Percentiles rank a stretch among this genome's conserved stretches.
phyloP scores from a whole-genome alignment of 805 yeast species.

The Pichia pseudocactophila region DNA sequence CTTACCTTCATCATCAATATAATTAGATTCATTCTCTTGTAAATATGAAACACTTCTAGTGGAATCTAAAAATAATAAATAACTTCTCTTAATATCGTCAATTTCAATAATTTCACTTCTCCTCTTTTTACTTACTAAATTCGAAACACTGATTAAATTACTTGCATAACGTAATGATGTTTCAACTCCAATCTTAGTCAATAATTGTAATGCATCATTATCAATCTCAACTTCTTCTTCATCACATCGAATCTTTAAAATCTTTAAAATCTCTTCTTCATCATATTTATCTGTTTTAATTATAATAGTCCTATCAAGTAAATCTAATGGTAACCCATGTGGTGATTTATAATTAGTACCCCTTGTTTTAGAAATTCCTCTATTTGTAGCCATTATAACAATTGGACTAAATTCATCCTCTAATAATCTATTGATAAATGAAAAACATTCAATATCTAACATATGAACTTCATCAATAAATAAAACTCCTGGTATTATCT shows the following conservation, averaged over 20 bases:
- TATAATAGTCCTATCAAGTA: constrained; percentile 83
- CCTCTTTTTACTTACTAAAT: constrained; percentile 69
- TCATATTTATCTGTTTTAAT: constrained; percentile 88
- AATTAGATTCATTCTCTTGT: constrained; percentile 40
- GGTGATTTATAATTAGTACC: constrained; percentile 90
- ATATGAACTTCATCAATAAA: constrained; percentile 98
- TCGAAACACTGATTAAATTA: constrained; percentile 86
- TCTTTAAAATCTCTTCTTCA: constrained; percentile 71
- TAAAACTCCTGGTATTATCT: constrained; percentile 92
- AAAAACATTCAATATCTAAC: constrained; percentile 95
- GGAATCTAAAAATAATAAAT: constrained; percentile 76
- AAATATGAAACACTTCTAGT: constrained; percentile 69
- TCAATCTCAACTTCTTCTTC: constrained; percentile 65
- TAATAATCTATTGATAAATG: constrained; percentile 87
- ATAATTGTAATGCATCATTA: constrained; percentile 60
- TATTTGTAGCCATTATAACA: constrained; percentile 90
- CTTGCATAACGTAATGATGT: constrained; percentile 87
- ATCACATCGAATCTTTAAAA: constrained; percentile 72
- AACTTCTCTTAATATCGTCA: constrained; percentile 77
- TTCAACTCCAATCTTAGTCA: constrained; percentile 64
- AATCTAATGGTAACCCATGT: constrained; percentile 94
- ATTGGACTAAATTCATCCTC: constrained; percentile 90
- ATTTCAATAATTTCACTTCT: constrained; percentile 55
- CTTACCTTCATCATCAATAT: constrained; percentile 71
- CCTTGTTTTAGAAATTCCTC: constrained; percentile 85